phyloP scores from a whole-genome alignment of 305 asterid genomes.

The Fraxinus floribunda region DNA sequence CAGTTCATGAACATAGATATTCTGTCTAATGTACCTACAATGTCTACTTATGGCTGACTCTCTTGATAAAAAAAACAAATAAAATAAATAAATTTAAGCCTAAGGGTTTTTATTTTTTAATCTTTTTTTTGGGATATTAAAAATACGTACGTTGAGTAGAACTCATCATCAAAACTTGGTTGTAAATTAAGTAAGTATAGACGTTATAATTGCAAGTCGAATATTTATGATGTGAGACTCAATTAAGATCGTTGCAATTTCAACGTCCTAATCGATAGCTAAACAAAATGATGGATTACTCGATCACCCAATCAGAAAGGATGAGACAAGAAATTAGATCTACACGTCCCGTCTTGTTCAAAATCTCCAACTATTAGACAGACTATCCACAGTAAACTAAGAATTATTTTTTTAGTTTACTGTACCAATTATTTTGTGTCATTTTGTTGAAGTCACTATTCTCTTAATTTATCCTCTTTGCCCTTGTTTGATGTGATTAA shows the following conservation, averaged over 20 bases:
- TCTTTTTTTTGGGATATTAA: too few relatives aligned
- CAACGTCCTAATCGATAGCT: background rate
- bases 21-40: conserved; percentile 27
- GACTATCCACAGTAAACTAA: too few relatives aligned
- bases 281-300: background rate
- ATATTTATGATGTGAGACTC: too few relatives aligned
- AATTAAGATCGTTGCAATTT: background rate
- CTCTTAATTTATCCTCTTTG: too few relatives aligned
- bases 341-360: background rate
- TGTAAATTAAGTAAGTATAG: too few relatives aligned
- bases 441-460: too few relatives aligned
- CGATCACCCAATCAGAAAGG: background rate
- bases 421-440: too few relatives aligned
- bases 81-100: background rate
- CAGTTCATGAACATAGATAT: conserved; percentile 62
- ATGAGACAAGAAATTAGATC: background rate
- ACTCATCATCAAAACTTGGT: background rate
- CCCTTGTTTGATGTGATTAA: too few relatives aligned
- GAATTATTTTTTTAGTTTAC: too few relatives aligned
- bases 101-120: background rate
- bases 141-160: background rate
- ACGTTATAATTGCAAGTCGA: background rate
- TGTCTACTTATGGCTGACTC: background rate
- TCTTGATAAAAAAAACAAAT: background rate
- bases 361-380: too few relatives aligned